Evolutionary conservation across 305 asterid genomes (phyloP).

Genomic region (Rubia tinctorum): DNA sequence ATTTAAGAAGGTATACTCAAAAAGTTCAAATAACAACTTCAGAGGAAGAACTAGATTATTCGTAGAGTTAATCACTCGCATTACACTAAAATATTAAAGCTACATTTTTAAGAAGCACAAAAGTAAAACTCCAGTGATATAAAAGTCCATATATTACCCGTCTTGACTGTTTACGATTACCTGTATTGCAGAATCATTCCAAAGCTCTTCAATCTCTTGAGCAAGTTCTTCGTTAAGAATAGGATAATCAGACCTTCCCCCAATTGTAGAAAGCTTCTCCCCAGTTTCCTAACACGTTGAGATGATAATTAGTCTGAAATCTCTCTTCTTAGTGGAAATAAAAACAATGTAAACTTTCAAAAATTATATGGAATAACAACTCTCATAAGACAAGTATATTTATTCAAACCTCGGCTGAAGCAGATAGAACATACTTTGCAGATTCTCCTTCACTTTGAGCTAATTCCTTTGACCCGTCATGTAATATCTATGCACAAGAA

Average conservation of each 20-base stretch:
- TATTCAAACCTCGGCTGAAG: constrained; percentile 70
- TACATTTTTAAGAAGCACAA: not conserved
- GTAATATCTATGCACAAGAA: constrained; percentile 52
- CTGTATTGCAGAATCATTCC: constrained; percentile 94
- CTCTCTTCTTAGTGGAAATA: not conserved
- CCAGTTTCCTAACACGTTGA: constrained; percentile 64
- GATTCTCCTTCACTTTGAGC: constrained; percentile 66
- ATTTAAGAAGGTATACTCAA: constrained; percentile 19
- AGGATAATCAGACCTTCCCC: constrained; percentile 82
- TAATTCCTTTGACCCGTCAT: constrained; percentile 90
- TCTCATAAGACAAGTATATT: constrained; percentile 1
- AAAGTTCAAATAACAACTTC: constrained; percentile 5
- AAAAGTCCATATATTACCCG: constrained; percentile 7
- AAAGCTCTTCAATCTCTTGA: constrained; percentile 66
- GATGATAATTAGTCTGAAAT: constrained; percentile 6
- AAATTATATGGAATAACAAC: not conserved
- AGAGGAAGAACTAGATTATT: not conserved
- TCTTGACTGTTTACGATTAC: constrained; percentile 32
- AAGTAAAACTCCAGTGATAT: not conserved
- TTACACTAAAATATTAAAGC: not conserved
- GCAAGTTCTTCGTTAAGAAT: constrained; percentile 68
- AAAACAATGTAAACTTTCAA: not conserved
- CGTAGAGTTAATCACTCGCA: constrained; percentile 13
- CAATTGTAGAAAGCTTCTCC: constrained; percentile 83
- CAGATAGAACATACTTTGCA: constrained; percentile 59